Conservation (phyloP, 306 rosid species). For the Pyrus bretschneideri region DNA sequence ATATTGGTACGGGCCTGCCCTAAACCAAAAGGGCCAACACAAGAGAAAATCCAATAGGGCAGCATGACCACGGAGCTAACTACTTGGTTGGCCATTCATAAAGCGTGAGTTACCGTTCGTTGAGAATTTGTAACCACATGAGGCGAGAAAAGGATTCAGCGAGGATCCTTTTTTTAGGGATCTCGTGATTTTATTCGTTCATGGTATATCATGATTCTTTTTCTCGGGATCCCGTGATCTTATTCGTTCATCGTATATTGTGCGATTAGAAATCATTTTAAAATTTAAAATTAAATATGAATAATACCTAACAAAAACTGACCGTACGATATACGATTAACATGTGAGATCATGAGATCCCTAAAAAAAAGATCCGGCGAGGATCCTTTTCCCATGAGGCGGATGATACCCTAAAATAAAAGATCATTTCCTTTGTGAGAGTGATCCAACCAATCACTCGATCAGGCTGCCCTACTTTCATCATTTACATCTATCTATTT, state of each 20-base stretch:
- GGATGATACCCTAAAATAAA: not conserved
- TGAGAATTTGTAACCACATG: not conserved
- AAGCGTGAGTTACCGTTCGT: too few species aligned
- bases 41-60: not conserved
- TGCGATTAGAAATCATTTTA: fast-evolving
- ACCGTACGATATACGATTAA: too few species aligned
- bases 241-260: fast-evolving
- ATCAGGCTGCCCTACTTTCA: too few species aligned
- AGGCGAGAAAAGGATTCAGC: not conserved
- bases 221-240: too few species aligned
- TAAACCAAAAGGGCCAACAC: not conserved
- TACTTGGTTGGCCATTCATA: not conserved
- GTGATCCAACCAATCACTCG: not conserved
- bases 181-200: too few species aligned
- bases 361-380: too few species aligned
- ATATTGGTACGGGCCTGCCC: not conserved
- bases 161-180: too few species aligned
- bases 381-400: not conserved
- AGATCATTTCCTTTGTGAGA: fast-evolving
- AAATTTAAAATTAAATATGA: too few species aligned
- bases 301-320: too few species aligned
- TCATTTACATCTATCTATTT: not conserved
- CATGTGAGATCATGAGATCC: too few species aligned
- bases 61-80: not conserved
- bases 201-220: too few species aligned